Conservation (phyloP, 768 basidiomycete species). For the Agaricus blazei region DNA sequence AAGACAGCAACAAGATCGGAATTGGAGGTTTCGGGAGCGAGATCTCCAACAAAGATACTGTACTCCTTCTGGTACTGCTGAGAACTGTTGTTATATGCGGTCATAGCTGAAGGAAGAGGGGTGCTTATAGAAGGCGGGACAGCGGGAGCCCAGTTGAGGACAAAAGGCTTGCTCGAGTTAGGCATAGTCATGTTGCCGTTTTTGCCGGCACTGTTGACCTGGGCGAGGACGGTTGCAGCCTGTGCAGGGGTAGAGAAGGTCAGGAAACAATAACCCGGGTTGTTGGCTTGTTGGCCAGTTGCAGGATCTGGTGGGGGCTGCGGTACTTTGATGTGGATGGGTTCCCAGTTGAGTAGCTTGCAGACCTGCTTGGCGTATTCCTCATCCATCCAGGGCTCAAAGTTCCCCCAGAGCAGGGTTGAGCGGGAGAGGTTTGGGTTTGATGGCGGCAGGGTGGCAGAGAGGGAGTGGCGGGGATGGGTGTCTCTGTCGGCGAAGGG, state of each 20-base stretch:
- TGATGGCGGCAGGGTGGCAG: slow-evolving; percentile 17
- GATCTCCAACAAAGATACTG: slow-evolving; percentile 92
- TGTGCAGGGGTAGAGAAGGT: slow-evolving; percentile 72
- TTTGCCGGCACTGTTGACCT: slow-evolving; percentile 47
- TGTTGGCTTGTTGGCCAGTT: slow-evolving; percentile 66
- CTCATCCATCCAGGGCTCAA: slow-evolving; percentile 98
- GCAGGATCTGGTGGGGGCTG: slow-evolving; percentile 51
- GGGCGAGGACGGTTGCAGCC: slow-evolving; percentile 65
- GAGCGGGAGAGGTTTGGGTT: slow-evolving; percentile 35
- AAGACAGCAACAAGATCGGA: slow-evolving; percentile 94
- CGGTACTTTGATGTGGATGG: slow-evolving; percentile 68
- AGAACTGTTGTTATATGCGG: slow-evolving; percentile 19
- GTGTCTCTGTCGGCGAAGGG: slow-evolving; percentile 28
- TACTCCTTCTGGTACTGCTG: slow-evolving; percentile 69
- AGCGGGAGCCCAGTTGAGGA: slow-evolving; percentile 69
- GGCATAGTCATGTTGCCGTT: slow-evolving; percentile 65
- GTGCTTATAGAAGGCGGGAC: slow-evolving; percentile 24
- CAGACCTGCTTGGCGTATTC: slow-evolving; percentile 90
- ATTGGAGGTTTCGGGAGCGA: slow-evolving; percentile 90
- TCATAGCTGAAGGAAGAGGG: slow-evolving; percentile 24
- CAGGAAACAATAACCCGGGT: slow-evolving; percentile 85
- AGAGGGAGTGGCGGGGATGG: slow-evolving; percentile 22
- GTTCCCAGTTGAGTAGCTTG: slow-evolving; percentile 82
- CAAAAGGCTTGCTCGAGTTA: slow-evolving; percentile 78
- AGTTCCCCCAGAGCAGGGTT: slow-evolving; percentile 82